These are phyloP conservation scores for Coprinopsis marcescibilis DNA, from an alignment of 768 basidiomycete species.

Conservation along the genomic window DNA sequence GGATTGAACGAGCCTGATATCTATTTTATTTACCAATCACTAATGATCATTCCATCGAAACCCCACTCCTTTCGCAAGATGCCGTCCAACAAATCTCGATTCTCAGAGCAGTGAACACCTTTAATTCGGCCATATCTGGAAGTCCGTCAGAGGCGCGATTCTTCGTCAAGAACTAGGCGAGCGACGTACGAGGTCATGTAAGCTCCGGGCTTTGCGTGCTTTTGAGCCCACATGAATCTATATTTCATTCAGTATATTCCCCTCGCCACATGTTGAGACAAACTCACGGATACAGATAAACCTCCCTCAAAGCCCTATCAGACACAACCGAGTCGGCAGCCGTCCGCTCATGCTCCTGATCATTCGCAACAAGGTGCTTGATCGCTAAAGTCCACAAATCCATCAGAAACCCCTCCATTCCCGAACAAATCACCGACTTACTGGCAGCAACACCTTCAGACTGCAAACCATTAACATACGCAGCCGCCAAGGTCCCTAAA, in stretches of 20 bases:
- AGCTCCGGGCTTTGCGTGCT: conserved; percentile 53
- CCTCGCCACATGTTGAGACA: neutral
- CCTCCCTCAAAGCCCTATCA: conserved; percentile 60
- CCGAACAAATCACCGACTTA: conserved; percentile 17
- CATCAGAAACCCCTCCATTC: neutral
- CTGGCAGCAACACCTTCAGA: conserved; percentile 57
- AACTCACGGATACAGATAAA: conserved; percentile 65
- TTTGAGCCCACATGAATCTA: conserved; percentile 67
- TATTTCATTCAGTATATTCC: conserved; percentile 3
- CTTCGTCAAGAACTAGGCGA: neutral
- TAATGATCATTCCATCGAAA: conserved; percentile 65
- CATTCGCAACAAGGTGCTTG: conserved; percentile 72
- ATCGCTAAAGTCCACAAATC: conserved; percentile 34
- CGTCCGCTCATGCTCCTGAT: conserved; percentile 68
- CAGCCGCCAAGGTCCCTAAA: conserved; percentile 52
- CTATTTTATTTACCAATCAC: conserved; percentile 87
- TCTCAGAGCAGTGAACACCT: conserved; percentile 68
- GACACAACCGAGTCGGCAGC: conserved; percentile 60
- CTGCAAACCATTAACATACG: conserved; percentile 68
- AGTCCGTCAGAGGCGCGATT: no score
- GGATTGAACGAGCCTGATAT: no score
- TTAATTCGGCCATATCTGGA: conserved; percentile 70
- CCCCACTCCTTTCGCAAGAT: conserved; percentile 74
- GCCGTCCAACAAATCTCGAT: conserved; percentile 47
- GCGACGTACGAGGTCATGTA: conserved; percentile 57